Conservation (phyloP, 139 green algal species). For the Auxenochlorella pyrenoidosa region DNA sequence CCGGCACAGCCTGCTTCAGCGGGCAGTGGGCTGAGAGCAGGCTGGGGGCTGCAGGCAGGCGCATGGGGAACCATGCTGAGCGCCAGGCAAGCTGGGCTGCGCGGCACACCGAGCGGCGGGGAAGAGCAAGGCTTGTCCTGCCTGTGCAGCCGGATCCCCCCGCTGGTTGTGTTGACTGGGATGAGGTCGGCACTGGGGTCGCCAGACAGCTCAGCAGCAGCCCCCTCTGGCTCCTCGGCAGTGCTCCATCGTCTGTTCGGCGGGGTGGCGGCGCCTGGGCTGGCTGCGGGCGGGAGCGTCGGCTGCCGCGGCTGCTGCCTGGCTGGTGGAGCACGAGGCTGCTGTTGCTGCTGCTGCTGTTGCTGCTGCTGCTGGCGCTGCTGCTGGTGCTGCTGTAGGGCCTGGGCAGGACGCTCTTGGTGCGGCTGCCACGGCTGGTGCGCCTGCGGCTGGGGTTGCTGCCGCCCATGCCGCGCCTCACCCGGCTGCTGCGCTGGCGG, state of each 20-base stretch:
- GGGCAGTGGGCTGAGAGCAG: too few species aligned
- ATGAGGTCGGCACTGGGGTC: constrained; percentile 15
- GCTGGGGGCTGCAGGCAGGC: neutral
- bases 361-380: constrained; percentile 25
- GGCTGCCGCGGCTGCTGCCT: constrained; percentile 29
- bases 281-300: neutral
- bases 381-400: neutral
- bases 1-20: too few species aligned
- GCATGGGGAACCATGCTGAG: neutral
- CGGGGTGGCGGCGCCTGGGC: neutral
- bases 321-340: neutral
- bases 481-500: neutral
- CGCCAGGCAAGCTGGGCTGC: neutral
- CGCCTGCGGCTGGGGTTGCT: neutral
- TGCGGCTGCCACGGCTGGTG: constrained; percentile 20
- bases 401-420: neutral
- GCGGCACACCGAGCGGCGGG: too few species aligned
- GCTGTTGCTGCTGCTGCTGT: constrained; percentile 14
- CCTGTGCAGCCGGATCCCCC: constrained; percentile 53
- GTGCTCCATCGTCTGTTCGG: neutral
- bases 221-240: neutral
- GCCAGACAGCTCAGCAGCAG: neutral
- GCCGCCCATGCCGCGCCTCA: neutral
- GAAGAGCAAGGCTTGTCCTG: neutral
- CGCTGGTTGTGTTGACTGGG: constrained; percentile 26